A percentile compares a stretch with the other conserved stretches of the same genome.
Conservation (phyloP, 1,284 basidiomycete genomes). For the Pulveroboletus sp. region DNA sequence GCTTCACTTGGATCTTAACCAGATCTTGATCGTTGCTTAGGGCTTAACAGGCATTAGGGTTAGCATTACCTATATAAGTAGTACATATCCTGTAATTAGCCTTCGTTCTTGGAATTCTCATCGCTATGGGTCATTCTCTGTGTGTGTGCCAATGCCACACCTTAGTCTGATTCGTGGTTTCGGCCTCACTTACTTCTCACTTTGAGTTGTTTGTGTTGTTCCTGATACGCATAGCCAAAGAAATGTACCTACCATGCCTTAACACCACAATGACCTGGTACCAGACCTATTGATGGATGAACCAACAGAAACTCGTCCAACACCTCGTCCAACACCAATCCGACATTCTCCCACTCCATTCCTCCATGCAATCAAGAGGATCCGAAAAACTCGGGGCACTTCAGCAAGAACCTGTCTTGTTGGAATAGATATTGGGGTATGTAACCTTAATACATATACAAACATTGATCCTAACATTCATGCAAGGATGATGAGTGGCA, state of each 20-base stretch:
- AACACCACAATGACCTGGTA: not conserved
- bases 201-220: no score
- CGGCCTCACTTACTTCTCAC: no score
- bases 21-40: no score
- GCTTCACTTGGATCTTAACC: no score
- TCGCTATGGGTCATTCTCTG: no score
- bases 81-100: no score
- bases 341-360: not conserved
- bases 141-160: no score
- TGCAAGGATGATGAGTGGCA: not conserved
- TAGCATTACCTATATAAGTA: no score
- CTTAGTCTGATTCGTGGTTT: no score
- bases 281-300: not conserved
- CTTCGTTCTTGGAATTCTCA: no score
- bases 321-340: not conserved
- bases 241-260: not conserved
- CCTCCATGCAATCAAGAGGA: not conserved
- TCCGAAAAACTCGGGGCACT: not conserved
- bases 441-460: not conserved
- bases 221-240: not conserved
- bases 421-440: not conserved
- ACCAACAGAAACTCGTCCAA: not conserved
- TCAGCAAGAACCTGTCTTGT: not conserved
- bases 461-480: not conserved
- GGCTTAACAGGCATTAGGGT: no score